phyloP scores from a whole-genome alignment of 106 monocot genomes.

The Amphibolis antarctica region DNA sequence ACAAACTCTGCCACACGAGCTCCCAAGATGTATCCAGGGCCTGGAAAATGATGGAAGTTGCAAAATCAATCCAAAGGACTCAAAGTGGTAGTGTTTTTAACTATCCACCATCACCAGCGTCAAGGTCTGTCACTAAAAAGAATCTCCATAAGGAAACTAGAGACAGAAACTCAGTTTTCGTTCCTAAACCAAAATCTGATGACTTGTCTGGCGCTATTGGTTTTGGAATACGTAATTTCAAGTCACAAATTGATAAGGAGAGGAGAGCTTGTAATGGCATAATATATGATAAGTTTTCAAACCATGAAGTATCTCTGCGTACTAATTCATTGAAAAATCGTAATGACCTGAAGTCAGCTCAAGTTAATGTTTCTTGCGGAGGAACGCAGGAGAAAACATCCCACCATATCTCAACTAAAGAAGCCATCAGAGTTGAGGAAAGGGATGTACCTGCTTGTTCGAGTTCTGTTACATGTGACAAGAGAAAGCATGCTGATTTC shows the following conservation, averaged over 20 bases:
- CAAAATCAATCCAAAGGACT: conserved; percentile 20
- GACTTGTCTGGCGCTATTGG: background rate
- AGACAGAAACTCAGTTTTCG: background rate
- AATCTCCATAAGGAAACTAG: background rate
- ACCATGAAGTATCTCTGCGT: background rate
- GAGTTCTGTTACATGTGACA: background rate
- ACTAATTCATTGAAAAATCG: background rate
- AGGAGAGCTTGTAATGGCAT: background rate
- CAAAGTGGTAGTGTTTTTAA: background rate
- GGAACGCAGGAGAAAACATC: background rate
- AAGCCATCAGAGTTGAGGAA: background rate
- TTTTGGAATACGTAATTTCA: background rate
- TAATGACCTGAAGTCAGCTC: background rate
- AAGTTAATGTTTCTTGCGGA: background rate
- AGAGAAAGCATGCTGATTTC: background rate
- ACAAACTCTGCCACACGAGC: background rate
- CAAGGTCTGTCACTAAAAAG: too few relatives aligned
- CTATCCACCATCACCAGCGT: background rate
- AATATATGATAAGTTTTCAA: background rate
- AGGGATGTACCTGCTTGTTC: background rate
- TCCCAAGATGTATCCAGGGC: conserved; percentile 37
- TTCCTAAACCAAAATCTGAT: background rate
- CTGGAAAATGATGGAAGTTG: conserved; percentile 71
- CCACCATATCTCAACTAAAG: background rate
- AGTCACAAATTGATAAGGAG: background rate